phyloP scores from a whole-genome alignment of 2,329 filamentous ascomycete species.

The Xylariaceae sp. region DNA sequence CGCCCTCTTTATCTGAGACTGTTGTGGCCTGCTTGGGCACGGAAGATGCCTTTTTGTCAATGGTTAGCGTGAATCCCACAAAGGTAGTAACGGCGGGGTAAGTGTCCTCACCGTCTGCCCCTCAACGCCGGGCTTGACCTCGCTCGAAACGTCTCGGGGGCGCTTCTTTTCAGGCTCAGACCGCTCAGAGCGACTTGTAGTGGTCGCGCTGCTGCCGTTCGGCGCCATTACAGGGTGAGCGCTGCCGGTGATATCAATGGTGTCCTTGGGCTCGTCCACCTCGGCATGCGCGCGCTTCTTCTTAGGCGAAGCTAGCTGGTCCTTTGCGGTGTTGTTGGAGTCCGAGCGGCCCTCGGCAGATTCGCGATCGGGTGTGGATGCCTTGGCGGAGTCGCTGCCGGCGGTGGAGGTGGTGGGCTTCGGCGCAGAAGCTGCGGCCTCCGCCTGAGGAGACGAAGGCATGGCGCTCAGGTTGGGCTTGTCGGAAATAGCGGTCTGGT shows the following conservation, averaged over 20 bases:
- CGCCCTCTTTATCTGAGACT: not conserved
- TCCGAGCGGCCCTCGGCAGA: constrained; percentile 14
- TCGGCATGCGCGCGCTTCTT: constrained; percentile 62
- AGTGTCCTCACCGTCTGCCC: constrained; percentile 29
- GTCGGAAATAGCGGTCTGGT: constrained; percentile 60
- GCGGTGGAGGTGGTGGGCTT: constrained; percentile 9
- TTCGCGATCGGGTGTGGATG: constrained; percentile 13
- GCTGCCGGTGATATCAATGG: constrained; percentile 29
- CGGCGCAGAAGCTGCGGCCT: constrained; percentile 14
- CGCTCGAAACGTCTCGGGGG: constrained; percentile 46
- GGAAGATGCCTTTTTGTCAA: not conserved
- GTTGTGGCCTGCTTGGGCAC: no score
- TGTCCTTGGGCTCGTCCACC: constrained; percentile 45
- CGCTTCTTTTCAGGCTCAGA: constrained; percentile 64
- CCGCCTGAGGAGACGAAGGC: constrained; percentile 20
- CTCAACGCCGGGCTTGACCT: constrained; percentile 29
- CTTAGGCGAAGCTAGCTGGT: constrained; percentile 56
- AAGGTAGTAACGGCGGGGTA: not conserved
- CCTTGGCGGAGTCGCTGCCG: constrained; percentile 13
- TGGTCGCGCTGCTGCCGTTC: constrained; percentile 39
- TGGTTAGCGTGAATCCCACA: not conserved
- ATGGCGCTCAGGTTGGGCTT: constrained; percentile 28
- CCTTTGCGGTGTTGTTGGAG: constrained; percentile 40
- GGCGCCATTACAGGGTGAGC: constrained; percentile 37
- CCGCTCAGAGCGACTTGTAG: constrained; percentile 41